Conservation (phyloP, 1,139 yeast genomes). For the Blastobotrys malaysiensis region DNA sequence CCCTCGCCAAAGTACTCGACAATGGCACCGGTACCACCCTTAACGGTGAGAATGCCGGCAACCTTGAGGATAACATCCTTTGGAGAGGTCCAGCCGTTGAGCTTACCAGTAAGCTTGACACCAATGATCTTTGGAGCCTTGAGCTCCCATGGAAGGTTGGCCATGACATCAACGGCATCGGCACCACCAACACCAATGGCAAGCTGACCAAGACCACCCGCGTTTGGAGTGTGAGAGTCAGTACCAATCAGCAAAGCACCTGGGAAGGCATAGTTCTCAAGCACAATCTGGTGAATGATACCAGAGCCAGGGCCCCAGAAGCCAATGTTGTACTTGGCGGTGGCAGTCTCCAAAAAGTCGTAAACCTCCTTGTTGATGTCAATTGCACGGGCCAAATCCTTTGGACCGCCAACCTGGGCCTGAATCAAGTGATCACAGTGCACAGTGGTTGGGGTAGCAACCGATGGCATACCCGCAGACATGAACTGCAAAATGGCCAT, state of each 20-base stretch:
- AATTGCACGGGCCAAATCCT: constrained; percentile 91
- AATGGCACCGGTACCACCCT: constrained; percentile 98
- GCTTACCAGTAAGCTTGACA: constrained; percentile 91
- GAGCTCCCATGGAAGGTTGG: constrained; percentile 94
- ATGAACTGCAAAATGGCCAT: constrained; percentile 98
- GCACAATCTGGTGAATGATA: constrained; percentile 94
- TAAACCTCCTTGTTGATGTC: constrained; percentile 93
- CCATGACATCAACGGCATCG: constrained; percentile 98
- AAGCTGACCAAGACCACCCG: constrained; percentile 98
- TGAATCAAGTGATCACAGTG: constrained; percentile 99
- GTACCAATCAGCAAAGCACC: constrained; percentile 97
- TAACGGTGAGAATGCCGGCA: constrained; percentile 96
- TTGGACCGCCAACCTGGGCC: constrained; percentile 91
- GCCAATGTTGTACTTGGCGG: constrained; percentile 97
- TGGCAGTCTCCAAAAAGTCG: constrained; percentile 88
- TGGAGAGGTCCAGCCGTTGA: constrained; percentile 98
- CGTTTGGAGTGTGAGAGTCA: constrained; percentile 98
- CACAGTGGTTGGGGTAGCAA: constrained; percentile 94
- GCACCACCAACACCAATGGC: constrained; percentile 99
- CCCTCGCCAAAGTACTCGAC: constrained; percentile 98
- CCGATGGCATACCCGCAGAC: constrained; percentile 93
- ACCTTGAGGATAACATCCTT: constrained; percentile 93
- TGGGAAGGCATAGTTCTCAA: constrained; percentile 98
- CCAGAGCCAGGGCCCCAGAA: constrained; percentile 99
- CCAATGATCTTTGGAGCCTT: constrained; percentile 98